Percentiles rank a stretch among this genome's conserved stretches.
phyloP scores from a whole-genome alignment of 1,284 basidiomycete genomes.

The Puccinia horiana region DNA sequence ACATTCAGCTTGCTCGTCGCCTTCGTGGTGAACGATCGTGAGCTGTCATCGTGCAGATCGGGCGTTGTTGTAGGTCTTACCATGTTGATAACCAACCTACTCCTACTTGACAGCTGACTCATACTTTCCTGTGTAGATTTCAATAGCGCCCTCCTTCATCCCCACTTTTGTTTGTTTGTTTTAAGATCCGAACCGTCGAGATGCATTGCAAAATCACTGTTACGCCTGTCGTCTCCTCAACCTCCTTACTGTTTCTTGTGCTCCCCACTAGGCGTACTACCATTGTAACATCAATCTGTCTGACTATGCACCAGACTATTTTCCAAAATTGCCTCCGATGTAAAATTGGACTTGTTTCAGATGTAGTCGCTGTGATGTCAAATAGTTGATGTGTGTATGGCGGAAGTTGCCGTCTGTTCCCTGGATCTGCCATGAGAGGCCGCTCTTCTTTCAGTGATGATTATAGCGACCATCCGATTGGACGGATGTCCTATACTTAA shows the following conservation, averaged over 20 bases:
- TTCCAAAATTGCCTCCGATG: neutral
- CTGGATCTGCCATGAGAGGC: too few relatives aligned
- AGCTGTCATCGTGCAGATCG: neutral
- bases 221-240: neutral
- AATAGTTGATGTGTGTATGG: too few relatives aligned
- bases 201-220: neutral
- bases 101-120: neutral
- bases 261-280: slow-evolving; percentile 12
- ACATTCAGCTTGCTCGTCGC: slow-evolving; percentile 68
- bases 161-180: neutral
- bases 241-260: slow-evolving; percentile 17
- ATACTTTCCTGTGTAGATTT: neutral
- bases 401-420: too few relatives aligned
- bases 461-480: too few relatives aligned
- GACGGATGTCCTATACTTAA: too few relatives aligned
- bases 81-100: neutral
- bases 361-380: neutral
- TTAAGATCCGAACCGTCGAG: neutral
- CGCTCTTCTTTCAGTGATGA: too few relatives aligned
- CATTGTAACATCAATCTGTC: slow-evolving; percentile 34
- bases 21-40: slow-evolving; percentile 64
- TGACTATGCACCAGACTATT: slow-evolving; percentile 2
- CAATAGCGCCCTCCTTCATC: neutral
- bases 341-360: neutral
- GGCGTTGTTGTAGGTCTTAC: neutral